Conservation (phyloP, 83 land plant genomes). For the Diphasiastrum complanatum region DNA sequence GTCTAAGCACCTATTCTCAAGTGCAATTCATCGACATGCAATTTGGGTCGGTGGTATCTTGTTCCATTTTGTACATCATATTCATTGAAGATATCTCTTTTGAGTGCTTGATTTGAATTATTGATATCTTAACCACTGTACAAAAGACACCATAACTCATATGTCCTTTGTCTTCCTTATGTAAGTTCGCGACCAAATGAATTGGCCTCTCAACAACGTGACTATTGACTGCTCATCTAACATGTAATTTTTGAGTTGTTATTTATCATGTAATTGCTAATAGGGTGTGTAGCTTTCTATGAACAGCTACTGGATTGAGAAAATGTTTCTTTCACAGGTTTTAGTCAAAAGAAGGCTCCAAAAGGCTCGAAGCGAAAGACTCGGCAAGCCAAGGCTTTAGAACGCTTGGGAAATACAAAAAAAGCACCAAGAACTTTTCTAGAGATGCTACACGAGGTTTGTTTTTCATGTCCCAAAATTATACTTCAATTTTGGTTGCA, state of each 20-base stretch:
- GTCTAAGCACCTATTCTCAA: too few relatives aligned
- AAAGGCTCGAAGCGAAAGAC: constrained; percentile 63
- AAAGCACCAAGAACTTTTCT: constrained; percentile 64
- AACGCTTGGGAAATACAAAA: constrained; percentile 46
- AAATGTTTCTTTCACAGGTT: constrained; percentile 23
- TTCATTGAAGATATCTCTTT: too few relatives aligned
- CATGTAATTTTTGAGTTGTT: neutral
- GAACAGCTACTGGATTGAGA: too few relatives aligned
- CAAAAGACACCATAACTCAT: too few relatives aligned
- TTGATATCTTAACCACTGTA: too few relatives aligned
- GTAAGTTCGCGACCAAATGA: too few relatives aligned
- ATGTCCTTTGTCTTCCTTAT: too few relatives aligned
- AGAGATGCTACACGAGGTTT: constrained; percentile 74
- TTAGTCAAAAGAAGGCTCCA: constrained; percentile 41
- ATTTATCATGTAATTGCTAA: neutral
- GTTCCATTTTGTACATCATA: too few relatives aligned
- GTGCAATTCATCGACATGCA: too few relatives aligned
- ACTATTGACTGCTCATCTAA: neutral
- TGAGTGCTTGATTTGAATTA: too few relatives aligned
- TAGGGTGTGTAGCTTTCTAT: neutral
- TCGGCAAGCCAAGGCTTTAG: constrained; percentile 71
- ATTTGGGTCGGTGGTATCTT: too few relatives aligned
- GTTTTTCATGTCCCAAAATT: neutral
- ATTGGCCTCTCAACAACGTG: neutral
- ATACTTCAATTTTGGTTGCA: too few relatives aligned